Conservation (phyloP, 2,329 filamentous ascomycete genomes). For the Ceratocystiopsis sp. region DNA sequence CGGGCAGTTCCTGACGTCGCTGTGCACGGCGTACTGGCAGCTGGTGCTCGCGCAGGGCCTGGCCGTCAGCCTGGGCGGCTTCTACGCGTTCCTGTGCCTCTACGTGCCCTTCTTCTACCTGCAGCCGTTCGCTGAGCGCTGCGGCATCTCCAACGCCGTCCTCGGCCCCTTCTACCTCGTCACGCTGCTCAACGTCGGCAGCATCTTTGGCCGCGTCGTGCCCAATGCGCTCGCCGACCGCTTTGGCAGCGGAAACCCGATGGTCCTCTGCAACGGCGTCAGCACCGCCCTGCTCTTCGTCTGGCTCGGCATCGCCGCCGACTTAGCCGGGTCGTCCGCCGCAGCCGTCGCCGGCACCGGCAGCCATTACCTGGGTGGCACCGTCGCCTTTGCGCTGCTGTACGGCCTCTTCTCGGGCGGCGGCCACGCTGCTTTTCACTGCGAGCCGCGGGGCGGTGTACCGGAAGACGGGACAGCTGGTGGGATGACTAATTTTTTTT, state of each 20-base stretch:
- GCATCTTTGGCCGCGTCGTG: constrained; percentile 19
- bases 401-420: constrained; percentile 23
- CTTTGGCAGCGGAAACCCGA: constrained; percentile 23
- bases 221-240: constrained; percentile 16
- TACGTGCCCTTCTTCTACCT: constrained; percentile 14
- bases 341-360: constrained; percentile 12
- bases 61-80: constrained; percentile 9
- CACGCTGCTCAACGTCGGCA: constrained; percentile 14
- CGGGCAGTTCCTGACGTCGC: constrained; percentile 39
- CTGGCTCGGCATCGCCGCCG: constrained; percentile 20
- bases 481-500: too few relatives aligned
- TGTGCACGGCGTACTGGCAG: constrained; percentile 19
- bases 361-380: constrained; percentile 12
- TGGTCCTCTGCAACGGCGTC: constrained; percentile 26
- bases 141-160: constrained; percentile 7
- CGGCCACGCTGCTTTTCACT: constrained; percentile 13
- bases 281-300: constrained; percentile 24
- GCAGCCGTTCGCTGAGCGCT: constrained; percentile 9
- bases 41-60: constrained; percentile 14
- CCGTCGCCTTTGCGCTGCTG: constrained; percentile 23
- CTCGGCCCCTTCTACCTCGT: constrained; percentile 12
- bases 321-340: constrained; percentile 6
- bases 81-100: constrained; percentile 13
- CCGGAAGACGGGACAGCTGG: too few relatives aligned
- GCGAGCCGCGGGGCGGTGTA: constrained; percentile 8